Evolutionary conservation across 1,284 basidiomycete genomes (phyloP), one percentile per base, ranked within the genome.

Genomic region (Fomitiporia mediterranea): DNA sequence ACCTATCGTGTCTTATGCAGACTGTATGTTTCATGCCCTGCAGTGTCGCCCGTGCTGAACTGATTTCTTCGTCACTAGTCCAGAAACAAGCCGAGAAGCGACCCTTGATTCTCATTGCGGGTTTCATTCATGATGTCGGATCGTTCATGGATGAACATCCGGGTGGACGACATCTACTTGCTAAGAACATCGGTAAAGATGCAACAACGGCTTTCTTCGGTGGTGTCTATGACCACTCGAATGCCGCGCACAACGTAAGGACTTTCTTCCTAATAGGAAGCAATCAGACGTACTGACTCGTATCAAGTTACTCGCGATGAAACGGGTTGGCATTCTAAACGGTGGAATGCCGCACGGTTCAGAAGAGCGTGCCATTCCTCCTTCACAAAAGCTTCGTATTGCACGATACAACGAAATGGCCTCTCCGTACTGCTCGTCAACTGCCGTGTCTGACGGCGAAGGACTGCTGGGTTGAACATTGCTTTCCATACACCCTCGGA

Each of bases 181-280:
- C 81, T 64, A 83, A 84, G 63, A 79, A 80, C 62, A 82, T 90
- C 63, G 90, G 90, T 43, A 84, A 80, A 63, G 93, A 96, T 66
- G 93, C 89, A 2, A 93, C 93, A 0, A 89, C 90, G 0, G 92
- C 93, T 2, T 96, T 97, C 80, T 94, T 94, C 66, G 94, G 94
- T 58, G 94, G 93, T 64, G 89, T 94, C 1, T 94, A 95, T 68
- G 91, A 95, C 62, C 93, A 96, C 69, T 94, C 90, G 23, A 94
- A 95, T 67, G 92, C 91, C 38, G 93, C 93, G 2, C 89, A 93
- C 72, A 90, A 90, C 64, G 85, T 88, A 67, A 48, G 84, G 68
- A 30, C 19, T 55, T 27, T 23, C 19, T 4, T 3, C 2, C 2
- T 23, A 53, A 27, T 49, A 15, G 19, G 17, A 21, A 21, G 46